Evolutionary conservation across 257 asterid species (phyloP).

Genomic region (Ophiorrhiza pumila): DNA sequence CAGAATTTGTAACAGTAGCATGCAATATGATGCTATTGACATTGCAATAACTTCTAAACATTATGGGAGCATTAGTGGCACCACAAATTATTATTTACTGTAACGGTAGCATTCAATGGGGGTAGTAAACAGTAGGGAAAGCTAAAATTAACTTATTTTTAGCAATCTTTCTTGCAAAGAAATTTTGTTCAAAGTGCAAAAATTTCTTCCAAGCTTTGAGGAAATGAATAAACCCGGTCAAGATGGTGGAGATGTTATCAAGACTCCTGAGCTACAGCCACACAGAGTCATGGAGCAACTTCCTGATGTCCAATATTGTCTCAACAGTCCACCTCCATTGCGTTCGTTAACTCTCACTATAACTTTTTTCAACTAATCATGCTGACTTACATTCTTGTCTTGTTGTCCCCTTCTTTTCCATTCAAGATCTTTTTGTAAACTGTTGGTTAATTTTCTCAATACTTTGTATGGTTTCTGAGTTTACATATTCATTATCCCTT

Average conservation of each 20-base stretch:
- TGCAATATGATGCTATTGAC: no score
- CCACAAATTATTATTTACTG: background rate
- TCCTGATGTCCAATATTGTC: constrained; percentile 61
- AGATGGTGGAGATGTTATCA: constrained; percentile 12
- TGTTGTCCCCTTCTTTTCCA: no score
- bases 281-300: constrained; percentile 64
- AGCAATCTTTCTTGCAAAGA: background rate
- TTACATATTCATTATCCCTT: no score
- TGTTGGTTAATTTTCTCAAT: no score
- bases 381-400: background rate
- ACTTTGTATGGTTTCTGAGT: no score
- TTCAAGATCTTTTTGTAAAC: no score
- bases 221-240: no score
- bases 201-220: background rate
- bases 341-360: constrained; percentile 27
- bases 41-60: background rate
- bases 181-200: background rate
- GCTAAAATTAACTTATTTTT: background rate
- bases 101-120: constrained; percentile 12
- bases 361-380: no score
- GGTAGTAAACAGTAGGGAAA: background rate
- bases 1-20: background rate
- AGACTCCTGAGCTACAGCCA: constrained; percentile 30
- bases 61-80: background rate
- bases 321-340: constrained; percentile 77